These are phyloP conservation scores for Aspergillus affinis DNA, from an alignment of 495 filamentous ascomycete species.

Conservation along the genomic window DNA sequence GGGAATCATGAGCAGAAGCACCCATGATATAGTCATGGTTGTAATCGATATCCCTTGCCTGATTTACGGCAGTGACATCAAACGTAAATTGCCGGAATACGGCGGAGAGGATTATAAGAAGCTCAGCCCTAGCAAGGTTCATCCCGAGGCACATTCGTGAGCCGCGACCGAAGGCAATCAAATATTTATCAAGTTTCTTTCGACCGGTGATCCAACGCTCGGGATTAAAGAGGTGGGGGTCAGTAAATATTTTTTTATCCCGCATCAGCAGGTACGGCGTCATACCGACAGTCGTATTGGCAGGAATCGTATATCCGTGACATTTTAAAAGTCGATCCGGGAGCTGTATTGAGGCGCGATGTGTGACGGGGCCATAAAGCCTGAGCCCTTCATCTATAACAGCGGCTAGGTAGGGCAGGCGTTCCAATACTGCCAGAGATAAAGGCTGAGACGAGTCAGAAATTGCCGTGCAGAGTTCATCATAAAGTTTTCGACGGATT, in stretches of 20 bases:
- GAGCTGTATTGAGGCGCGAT: conserved; percentile 1
- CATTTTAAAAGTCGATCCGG: not conserved
- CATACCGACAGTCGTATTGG: no score
- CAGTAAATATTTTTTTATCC: no score
- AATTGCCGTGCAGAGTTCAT: conserved; percentile 6
- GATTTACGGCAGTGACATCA: not conserved
- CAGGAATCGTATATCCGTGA: no score
- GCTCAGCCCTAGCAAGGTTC: no score
- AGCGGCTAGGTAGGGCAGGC: conserved; percentile 2
- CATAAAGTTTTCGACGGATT: not conserved
- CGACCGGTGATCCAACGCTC: no score
- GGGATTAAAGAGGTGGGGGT: no score
- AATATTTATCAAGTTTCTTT: no score
- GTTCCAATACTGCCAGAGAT: not conserved
- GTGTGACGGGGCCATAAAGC: conserved; percentile 7
- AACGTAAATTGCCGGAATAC: conserved; percentile 1
- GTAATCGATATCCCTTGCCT: conserved; percentile 2
- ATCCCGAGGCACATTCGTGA: no score
- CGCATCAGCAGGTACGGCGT: no score
- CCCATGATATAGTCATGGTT: conserved; percentile 4
- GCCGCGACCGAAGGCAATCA: no score
- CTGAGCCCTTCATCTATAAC: conserved; percentile 7
- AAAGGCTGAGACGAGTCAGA: conserved; percentile 3
- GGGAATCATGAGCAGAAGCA: not conserved
- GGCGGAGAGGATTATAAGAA: not conserved